A percentile compares a stretch with the other conserved stretches of the same genome.
phyloP scores from a whole-genome alignment of 495 filamentous ascomycete genomes.

The Pseudevernia furfuracea region DNA sequence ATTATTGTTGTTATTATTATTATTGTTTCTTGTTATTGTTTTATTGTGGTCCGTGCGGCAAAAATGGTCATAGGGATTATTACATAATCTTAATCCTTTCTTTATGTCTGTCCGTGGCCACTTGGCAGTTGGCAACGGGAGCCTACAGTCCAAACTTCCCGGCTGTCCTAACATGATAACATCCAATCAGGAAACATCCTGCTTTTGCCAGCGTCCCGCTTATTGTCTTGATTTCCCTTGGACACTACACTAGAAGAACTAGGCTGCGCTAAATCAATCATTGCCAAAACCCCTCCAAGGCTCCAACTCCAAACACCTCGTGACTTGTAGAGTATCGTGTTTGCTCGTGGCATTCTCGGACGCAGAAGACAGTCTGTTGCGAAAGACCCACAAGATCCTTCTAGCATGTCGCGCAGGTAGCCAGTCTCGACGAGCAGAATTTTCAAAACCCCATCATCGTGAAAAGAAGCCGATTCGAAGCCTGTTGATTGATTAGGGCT shows the following conservation, averaged over 20 bases:
- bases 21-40: no score
- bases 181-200: no score
- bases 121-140: neutral
- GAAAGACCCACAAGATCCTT: neutral
- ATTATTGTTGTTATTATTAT: no score
- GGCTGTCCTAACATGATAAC: no score
- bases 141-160: neutral
- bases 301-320: no score
- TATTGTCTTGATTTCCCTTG: neutral
- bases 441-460: neutral
- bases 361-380: neutral
- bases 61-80: no score
- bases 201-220: neutral
- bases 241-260: neutral
- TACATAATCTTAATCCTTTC: no score
- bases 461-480: neutral
- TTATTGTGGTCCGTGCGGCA: conserved; percentile 1
- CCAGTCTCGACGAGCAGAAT: neutral
- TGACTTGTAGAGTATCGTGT: no score
- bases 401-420: neutral
- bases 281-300: neutral
- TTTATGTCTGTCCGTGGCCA: no score
- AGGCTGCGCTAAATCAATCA: neutral
- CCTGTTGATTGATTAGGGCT: neutral
- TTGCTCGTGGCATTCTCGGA: neutral